These are phyloP conservation scores for Fusarium sarcochroum DNA, from an alignment of 2,329 filamentous ascomycete genomes.

Conservation along the genomic window DNA sequence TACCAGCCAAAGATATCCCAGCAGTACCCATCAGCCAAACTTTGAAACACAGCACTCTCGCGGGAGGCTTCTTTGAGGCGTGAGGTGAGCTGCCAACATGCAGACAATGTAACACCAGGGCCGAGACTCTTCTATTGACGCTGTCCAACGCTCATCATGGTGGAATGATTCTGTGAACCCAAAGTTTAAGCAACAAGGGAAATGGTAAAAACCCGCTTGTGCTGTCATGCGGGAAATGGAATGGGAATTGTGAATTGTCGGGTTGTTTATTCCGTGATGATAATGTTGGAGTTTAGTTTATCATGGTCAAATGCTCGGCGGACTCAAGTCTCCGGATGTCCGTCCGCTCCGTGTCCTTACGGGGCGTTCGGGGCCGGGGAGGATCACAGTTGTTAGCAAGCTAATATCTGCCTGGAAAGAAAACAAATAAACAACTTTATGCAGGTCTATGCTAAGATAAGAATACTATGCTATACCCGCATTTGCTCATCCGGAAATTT, in stretches of 20 bases:
- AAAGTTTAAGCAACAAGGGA: slow-evolving; percentile 7
- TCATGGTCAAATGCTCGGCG: background rate
- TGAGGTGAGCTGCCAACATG: slow-evolving; percentile 2
- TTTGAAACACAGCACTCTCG: background rate
- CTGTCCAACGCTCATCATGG: slow-evolving; percentile 10
- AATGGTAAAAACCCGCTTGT: slow-evolving; percentile 16
- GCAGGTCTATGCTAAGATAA: background rate
- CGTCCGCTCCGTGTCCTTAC: slow-evolving; percentile 15
- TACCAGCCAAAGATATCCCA: background rate
- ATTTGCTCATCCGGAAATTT: slow-evolving; percentile 7
- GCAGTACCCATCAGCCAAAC: background rate
- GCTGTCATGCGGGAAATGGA: slow-evolving; percentile 24
- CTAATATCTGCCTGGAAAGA: background rate
- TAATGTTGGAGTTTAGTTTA: slow-evolving; percentile 2
- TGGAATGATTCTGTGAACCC: slow-evolving; percentile 2
- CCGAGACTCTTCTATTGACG: slow-evolving; percentile 22
- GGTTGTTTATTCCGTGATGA: background rate
- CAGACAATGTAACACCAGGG: slow-evolving; percentile 14
- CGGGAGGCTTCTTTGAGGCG: slow-evolving; percentile 7
- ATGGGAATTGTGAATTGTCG: slow-evolving; percentile 30
- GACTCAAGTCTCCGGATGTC: slow-evolving; percentile 22
- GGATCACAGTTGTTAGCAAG: background rate
- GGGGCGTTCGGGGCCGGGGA: slow-evolving; percentile 12
- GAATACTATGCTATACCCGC: background rate
- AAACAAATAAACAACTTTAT: slow-evolving; percentile 5